phyloP scores from a whole-genome alignment of 1,284 basidiomycete genomes.

The Cystobasidiaceae sp. region DNA sequence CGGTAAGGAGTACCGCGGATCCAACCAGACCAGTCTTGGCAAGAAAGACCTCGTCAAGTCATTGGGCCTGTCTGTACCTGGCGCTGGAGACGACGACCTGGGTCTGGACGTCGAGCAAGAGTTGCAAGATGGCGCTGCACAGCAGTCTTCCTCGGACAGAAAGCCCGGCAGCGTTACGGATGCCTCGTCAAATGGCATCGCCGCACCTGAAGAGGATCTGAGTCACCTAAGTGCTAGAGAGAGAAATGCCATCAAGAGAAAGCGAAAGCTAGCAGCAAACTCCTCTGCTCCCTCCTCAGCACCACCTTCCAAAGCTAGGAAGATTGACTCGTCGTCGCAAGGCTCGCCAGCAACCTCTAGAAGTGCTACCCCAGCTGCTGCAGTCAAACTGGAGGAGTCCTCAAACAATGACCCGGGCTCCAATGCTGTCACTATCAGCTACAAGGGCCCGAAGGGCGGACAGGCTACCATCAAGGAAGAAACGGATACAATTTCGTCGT shows the following conservation, averaged over 20 bases:
- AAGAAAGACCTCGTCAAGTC: conserved; percentile 74
- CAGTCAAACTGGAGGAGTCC: conserved; percentile 5
- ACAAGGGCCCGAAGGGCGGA: conserved; percentile 12
- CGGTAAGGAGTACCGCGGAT: conserved; percentile 75
- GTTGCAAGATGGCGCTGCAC: conserved; percentile 6
- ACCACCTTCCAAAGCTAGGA: conserved; percentile 35
- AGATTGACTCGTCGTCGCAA: conserved; percentile 30
- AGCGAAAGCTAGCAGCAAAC: conserved; percentile 76
- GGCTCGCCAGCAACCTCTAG: background rate
- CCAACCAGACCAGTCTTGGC: conserved; percentile 62
- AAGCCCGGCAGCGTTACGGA: background rate
- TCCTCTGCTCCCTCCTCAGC: conserved; percentile 49
- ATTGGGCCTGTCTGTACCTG: conserved; percentile 63
- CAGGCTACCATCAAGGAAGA: conserved; percentile 17
- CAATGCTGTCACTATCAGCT: background rate
- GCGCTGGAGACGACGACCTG: conserved; percentile 66
- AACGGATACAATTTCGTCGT: background rate
- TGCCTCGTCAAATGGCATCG: conserved; percentile 3
- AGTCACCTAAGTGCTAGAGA: conserved; percentile 67
- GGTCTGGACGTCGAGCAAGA: conserved; percentile 65
- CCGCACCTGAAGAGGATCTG: conserved; percentile 33
- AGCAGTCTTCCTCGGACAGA: too few species aligned
- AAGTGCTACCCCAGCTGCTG: background rate
- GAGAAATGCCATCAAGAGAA: conserved; percentile 81
- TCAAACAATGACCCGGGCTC: background rate